Base-by-base conservation (phyloP, 352 stramenopile species). In the Pythium vanterpoolii region DNA sequence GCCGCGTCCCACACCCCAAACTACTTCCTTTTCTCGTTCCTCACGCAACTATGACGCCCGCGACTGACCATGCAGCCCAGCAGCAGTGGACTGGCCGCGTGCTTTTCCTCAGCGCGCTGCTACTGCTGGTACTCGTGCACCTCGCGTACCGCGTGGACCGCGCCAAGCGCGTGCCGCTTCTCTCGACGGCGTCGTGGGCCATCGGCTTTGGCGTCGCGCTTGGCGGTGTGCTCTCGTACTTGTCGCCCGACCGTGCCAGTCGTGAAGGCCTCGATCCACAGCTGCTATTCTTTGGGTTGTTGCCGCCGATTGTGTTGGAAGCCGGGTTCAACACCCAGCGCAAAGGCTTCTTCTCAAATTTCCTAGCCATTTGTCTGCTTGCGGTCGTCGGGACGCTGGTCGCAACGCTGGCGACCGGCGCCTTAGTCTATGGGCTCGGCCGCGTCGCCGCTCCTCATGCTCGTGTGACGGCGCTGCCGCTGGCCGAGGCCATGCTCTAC, bases 401-500 rank as follows among this genome's bases (percentile, higher is more conserved):
- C 26, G 71, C 73, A 7, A 78, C 73, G 16, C 70, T 79, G n/a
- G 73, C 64, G 3, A 86, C 75, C 1, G 73, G 71, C 24, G 61
- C 60, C 23, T 30, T 74, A 13, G 45, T 86, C 27, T 67, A 77
- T 28, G 70, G 59, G 42, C 59, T 85, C 31, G 79, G 69, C 16
- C 23, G 5, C 10, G 16, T 38, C 5, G 33, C 10, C 11, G 11
- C 33, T 14, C 30, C 57, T 56, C 18, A 39, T 77, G 19, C 53
- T 87, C 28, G 66, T 82, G 21, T 74, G 58, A 42, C 64, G 83
- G 43, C 79, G 71, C 26, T 24, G 76, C 24, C 44, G 74, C 18
- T 52, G 69, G 77, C 85, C 5, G 92, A 98, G 62, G 77, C 88
- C 0, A 79, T 97, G 18, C 76, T 96, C 0, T 98, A 97, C 64